These are phyloP conservation scores for Saccharomyces hybrid DNA, from an alignment of 1,139 yeast genomes.

Conservation along the genomic window DNA sequence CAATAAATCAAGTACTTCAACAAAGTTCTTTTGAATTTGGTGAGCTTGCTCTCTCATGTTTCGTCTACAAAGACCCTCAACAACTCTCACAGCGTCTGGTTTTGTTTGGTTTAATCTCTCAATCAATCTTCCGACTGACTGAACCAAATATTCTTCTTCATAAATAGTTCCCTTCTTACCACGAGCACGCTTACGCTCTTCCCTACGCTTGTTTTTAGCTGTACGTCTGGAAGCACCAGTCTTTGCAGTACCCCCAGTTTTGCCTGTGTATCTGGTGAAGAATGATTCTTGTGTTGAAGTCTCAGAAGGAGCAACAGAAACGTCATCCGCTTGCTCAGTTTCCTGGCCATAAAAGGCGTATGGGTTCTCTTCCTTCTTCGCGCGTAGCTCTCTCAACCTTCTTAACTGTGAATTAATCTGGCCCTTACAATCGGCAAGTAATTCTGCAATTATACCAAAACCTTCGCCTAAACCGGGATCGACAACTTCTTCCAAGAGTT, in stretches of 20 bases:
- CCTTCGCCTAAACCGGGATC: constrained; percentile 80
- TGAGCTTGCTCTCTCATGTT: constrained; percentile 71
- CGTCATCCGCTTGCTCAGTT: constrained; percentile 80
- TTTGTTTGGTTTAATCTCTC: constrained; percentile 74
- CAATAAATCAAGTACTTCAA: constrained; percentile 49
- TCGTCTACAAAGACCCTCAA: constrained; percentile 73
- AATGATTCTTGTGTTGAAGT: constrained; percentile 89
- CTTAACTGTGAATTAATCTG: constrained; percentile 78
- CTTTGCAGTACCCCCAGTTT: constrained; percentile 90
- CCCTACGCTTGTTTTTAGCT: constrained; percentile 84
- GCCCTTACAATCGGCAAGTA: constrained; percentile 82
- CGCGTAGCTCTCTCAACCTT: constrained; percentile 76
- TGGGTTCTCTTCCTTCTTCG: constrained; percentile 78
- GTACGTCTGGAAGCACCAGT: constrained; percentile 94
- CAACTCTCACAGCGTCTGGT: constrained; percentile 63
- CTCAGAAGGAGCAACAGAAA: constrained; percentile 91
- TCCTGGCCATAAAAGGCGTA: constrained; percentile 73
- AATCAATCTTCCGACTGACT: constrained; percentile 78
- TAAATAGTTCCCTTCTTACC: constrained; percentile 97
- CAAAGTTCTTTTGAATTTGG: constrained; percentile 66
- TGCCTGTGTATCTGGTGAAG: constrained; percentile 92
- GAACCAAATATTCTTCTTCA: constrained; percentile 90
- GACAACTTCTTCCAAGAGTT: constrained; percentile 50
- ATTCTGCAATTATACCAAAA: constrained; percentile 78
- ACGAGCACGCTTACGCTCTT: constrained; percentile 91